phyloP scores from a whole-genome alignment of 768 basidiomycete species.

The Agaricus subrufescens region DNA sequence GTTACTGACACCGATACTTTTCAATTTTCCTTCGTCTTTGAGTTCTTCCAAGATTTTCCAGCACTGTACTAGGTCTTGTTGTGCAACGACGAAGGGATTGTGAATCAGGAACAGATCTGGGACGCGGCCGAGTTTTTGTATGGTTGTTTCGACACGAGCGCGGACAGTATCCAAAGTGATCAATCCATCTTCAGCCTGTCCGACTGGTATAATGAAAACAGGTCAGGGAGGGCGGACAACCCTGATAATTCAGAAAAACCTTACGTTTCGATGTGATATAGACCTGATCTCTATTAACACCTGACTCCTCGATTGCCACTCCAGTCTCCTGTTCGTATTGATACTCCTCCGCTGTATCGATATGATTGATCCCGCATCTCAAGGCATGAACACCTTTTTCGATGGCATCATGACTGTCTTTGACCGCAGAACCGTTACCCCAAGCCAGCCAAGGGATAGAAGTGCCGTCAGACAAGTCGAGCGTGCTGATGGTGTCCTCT shows the following conservation, averaged over 20 bases:
- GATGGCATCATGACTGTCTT: slow-evolving; percentile 24
- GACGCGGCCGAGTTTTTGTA: slow-evolving; percentile 40
- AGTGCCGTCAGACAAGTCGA: slow-evolving; percentile 25
- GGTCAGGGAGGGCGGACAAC: not conserved
- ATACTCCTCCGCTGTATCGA: slow-evolving; percentile 51
- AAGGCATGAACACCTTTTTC: slow-evolving; percentile 27
- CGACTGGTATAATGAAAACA: not conserved
- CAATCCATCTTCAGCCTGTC: slow-evolving; percentile 7
- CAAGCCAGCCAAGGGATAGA: slow-evolving; percentile 45
- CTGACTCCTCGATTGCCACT: slow-evolving; percentile 28
- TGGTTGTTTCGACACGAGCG: slow-evolving; percentile 36
- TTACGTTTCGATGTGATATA: slow-evolving; percentile 45
- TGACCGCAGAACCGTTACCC: slow-evolving; percentile 39
- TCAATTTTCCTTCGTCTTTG: slow-evolving; percentile 33
- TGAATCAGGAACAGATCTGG: slow-evolving; percentile 58
- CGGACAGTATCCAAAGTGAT: slow-evolving; percentile 28
- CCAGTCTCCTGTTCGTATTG: slow-evolving; percentile 40
- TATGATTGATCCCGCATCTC: slow-evolving; percentile 40
- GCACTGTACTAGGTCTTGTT: slow-evolving; percentile 23
- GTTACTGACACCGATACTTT: slow-evolving; percentile 51
- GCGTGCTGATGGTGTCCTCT: slow-evolving; percentile 12
- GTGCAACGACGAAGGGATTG: slow-evolving; percentile 24
- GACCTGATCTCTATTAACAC: slow-evolving; percentile 31
- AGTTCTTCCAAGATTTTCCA: slow-evolving; percentile 53
- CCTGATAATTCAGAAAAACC: not conserved